phyloP scores from a whole-genome alignment of 2,329 filamentous ascomycete species.

The Mariannaea elegans region DNA sequence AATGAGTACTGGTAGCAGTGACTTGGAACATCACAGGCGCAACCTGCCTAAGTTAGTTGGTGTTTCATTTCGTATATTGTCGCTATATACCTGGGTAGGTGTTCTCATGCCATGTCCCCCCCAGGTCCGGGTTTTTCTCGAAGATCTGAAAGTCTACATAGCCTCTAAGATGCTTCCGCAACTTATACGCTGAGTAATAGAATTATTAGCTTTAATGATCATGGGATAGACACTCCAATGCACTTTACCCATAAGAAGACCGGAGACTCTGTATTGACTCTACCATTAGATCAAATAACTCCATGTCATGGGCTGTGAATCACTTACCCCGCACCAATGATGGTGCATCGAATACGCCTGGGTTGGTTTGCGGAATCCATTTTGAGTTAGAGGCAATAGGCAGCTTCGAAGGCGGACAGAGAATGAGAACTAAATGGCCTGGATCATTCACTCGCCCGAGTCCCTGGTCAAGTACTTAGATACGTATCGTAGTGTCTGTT shows the following conservation, averaged over 20 bases:
- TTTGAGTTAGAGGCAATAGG: neutral
- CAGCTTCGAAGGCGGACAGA: neutral
- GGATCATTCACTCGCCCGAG: neutral
- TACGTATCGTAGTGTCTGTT: neutral
- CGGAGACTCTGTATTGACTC: slow-evolving; percentile 9
- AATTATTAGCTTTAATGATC: neutral
- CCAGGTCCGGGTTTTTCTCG: slow-evolving; percentile 54
- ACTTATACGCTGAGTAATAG: slow-evolving; percentile 32
- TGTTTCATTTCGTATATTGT: slow-evolving; percentile 14
- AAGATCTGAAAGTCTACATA: slow-evolving; percentile 44
- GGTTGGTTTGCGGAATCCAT: neutral
- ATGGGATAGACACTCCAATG: neutral
- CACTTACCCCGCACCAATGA: slow-evolving; percentile 31
- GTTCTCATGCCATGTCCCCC: slow-evolving; percentile 58
- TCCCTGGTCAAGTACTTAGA: slow-evolving; percentile 6
- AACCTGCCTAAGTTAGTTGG: slow-evolving; percentile 32
- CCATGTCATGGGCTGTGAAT: too few species aligned
- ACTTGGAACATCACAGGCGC: slow-evolving; percentile 53
- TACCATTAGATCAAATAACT: neutral
- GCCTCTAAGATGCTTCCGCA: slow-evolving; percentile 25
- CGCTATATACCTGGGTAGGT: slow-evolving; percentile 20
- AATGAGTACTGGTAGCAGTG: slow-evolving; percentile 55
- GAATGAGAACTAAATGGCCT: neutral
- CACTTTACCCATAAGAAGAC: slow-evolving; percentile 21
- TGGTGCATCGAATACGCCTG: slow-evolving; percentile 26